Conservation (phyloP, 768 basidiomycete species). For the Lanmaoa pseudosensibilis region DNA sequence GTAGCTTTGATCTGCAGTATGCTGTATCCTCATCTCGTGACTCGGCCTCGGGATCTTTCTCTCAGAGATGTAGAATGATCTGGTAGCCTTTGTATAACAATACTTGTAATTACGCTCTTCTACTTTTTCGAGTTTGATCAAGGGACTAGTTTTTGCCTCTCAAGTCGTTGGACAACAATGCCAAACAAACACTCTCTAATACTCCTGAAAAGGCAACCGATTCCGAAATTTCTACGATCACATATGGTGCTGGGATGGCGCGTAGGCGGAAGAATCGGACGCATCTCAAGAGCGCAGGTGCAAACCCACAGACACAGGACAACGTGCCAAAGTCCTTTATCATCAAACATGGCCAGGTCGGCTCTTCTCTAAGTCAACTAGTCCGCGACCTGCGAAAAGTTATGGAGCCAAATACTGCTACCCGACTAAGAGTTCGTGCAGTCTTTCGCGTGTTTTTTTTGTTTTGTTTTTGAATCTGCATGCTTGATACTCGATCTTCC, state of each 20-base stretch:
- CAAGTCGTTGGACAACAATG: slow-evolving; percentile 19
- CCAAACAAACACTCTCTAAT: slow-evolving; percentile 21
- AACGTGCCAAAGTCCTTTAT: slow-evolving; percentile 88
- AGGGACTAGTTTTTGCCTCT: no score
- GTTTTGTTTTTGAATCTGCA: no score
- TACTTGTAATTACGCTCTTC: slow-evolving; percentile 11
- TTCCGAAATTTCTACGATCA: slow-evolving; percentile 7
- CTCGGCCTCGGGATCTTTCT: slow-evolving; percentile 7
- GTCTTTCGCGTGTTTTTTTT: neutral
- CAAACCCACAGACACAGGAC: slow-evolving; percentile 35
- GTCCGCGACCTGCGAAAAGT: slow-evolving; percentile 92
- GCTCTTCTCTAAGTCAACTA: slow-evolving; percentile 80
- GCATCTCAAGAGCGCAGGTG: slow-evolving; percentile 63
- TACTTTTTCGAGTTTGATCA: neutral
- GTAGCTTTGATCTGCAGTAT: slow-evolving; percentile 32
- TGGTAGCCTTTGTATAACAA: slow-evolving; percentile 2
- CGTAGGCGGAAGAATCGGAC: slow-evolving; percentile 79
- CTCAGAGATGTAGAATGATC: slow-evolving; percentile 11
- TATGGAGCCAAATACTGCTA: slow-evolving; percentile 98
- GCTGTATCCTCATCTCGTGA: slow-evolving; percentile 28
- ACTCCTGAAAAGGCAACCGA: slow-evolving; percentile 24
- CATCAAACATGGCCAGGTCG: slow-evolving; percentile 94
- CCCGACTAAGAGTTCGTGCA: slow-evolving; percentile 72
- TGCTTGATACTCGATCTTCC: slow-evolving; percentile 19
- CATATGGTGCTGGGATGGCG: slow-evolving; percentile 47